Base-by-base conservation (phyloP, 441 rosid genomes). In the Populus hybrid region DNA sequence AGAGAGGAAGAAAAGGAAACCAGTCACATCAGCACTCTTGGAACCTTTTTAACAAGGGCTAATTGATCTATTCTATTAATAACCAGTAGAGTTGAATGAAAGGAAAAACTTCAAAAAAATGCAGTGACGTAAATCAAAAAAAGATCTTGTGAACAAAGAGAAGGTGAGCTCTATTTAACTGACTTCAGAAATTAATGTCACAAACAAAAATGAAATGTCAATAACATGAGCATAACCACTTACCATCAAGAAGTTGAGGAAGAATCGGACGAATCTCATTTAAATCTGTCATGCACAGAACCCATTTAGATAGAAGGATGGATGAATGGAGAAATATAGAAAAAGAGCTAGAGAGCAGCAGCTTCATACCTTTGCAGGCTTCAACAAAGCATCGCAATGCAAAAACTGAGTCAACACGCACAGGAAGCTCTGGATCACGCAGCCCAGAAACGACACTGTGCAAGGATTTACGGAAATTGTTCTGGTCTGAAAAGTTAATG, bases 371-470 rank as follows among this genome's bases (percentile, higher is more conserved):
- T 85, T 83, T 90, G 83, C 98, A 92, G 72, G 97, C 99, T 86
- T 96, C 99, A 78, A 96, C 91, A 84, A 96, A 96, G 71, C 93
- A 90, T 78, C 98, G 88, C 88, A 96, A 84, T 34, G 99, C 99
- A 87, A 96, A 96, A 83, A 92, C 97, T 7, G 98, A 94, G 83
- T 96, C 99, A 80, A 96, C 94, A 81, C 99, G 95, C 85, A 96
- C 99, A 84, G 99, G 99, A 82, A 96, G 98, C 81, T 94, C 98
- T 2, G 87, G 89, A 87, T 96, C 99, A 81, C 94, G 94, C 91
- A 96, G 79, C 53, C 98, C 99, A 57, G 97, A 81, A 76, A 96
- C 97, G 82, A 94, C 96, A 85, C 96, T 86, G 73, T 88, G 97
- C 85, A 94, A 83, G 70, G 98, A 97, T 83, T 88, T 90, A 38